Base-by-base conservation (phyloP, 768 basidiomycete genomes). In the Cyathus striatus region DNA sequence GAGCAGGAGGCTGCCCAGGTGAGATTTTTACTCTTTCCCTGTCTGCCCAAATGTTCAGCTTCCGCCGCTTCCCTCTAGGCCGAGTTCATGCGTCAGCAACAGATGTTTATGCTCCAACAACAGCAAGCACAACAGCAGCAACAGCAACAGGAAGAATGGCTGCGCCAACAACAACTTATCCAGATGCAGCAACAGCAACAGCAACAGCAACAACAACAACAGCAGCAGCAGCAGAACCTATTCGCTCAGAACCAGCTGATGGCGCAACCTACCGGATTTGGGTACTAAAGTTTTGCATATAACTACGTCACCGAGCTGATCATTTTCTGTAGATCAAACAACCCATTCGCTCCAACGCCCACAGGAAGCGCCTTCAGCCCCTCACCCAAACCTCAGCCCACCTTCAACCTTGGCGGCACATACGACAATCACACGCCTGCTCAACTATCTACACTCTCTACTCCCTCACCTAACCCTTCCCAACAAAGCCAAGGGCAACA, bases 1-100 rank as follows among this genome's bases (percentile, higher is more conserved):
- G 87, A 94, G 54, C 91, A 94, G 53, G 91, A 95, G 61, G 84
- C 84, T 13, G 77, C 83, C 54, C 88, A 88, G 67, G 77, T 65
- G 32, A 27, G 42, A 30, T 30, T 30, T n/a, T n/a, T 30, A n/a
- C 27, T 7, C n/a, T n/a, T 30, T 30, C 27, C 9, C n/a, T 30
- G 27, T 30, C 27, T 30, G 7, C n/a, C 27, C n/a, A 3, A 3
- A 13, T 37, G 36, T 17, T 37, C 9, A 37, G 13, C 13, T 40
- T 40, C 12, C 21, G 10, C 10, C 5, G 6, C 27, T 10, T 37
- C 27, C 6, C 25, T 26, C 42, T 69, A 88, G 59, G 83, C 84
- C 26, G 86, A 90, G 49, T 85, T 80, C 72, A 52, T 82, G 51
- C 76, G 74, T 36, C 86, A 88, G 53, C 86, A 89, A 63, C 83